phyloP scores from a whole-genome alignment of 2,329 filamentous ascomycete genomes.

The Claviceps humidiphila region DNA sequence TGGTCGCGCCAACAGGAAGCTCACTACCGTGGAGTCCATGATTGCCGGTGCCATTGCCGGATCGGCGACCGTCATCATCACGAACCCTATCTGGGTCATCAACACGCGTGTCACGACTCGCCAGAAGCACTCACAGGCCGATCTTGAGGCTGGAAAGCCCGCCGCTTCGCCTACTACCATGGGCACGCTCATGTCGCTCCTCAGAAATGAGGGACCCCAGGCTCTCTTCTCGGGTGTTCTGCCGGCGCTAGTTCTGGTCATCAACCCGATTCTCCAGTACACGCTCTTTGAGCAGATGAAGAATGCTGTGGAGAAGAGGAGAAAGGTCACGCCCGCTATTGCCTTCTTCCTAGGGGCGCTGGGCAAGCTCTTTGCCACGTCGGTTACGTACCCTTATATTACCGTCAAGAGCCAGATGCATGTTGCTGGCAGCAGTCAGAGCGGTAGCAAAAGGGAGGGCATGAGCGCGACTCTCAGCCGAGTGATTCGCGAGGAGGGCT shows the following conservation, averaged over 20 bases:
- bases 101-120: slow-evolving; percentile 97
- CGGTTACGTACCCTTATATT: slow-evolving; percentile 95
- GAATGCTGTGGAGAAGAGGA: slow-evolving; percentile 65
- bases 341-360: slow-evolving; percentile 86
- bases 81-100: slow-evolving; percentile 98
- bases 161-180: slow-evolving; percentile 53
- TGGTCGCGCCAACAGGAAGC: slow-evolving; percentile 62
- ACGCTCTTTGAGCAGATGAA: slow-evolving; percentile 98
- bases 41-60: slow-evolving; percentile 88
- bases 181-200: slow-evolving; percentile 64
- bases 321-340: slow-evolving; percentile 67
- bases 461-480: slow-evolving; percentile 65
- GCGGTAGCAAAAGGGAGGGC: slow-evolving; percentile 58
- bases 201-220: slow-evolving; percentile 70
- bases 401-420: slow-evolving; percentile 98
- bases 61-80: slow-evolving; percentile 85
- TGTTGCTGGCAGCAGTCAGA: slow-evolving; percentile 53
- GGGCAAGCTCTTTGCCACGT: slow-evolving; percentile 88
- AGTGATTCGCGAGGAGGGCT: slow-evolving; percentile 84
- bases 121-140: slow-evolving; percentile 41
- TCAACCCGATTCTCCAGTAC: slow-evolving; percentile 97
- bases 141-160: slow-evolving; percentile 25
- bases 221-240: slow-evolving; percentile 87
- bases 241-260: slow-evolving; percentile 83
- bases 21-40: slow-evolving; percentile 89